Conservation (phyloP, 2,329 filamentous ascomycete species). For the Aureobasidium leucospermi region DNA sequence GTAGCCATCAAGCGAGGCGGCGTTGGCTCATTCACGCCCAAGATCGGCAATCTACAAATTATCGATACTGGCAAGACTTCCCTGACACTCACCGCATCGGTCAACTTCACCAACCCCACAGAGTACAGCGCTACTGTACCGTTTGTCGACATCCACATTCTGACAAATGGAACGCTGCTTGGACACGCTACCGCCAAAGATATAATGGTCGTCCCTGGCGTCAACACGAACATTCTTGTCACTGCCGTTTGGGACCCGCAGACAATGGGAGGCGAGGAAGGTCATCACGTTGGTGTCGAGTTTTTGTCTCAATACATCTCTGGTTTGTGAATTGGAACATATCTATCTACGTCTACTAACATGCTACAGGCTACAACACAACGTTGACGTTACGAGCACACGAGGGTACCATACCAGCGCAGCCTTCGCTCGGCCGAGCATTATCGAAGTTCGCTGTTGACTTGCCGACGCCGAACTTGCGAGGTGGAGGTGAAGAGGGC, state of each 20-base stretch:
- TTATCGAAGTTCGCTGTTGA: slow-evolving; percentile 66
- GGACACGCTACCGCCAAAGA: slow-evolving; percentile 66
- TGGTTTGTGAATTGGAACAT: slow-evolving; percentile 34
- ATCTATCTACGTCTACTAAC: neutral
- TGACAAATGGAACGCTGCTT: slow-evolving; percentile 65
- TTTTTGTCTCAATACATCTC: slow-evolving; percentile 82
- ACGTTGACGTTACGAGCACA: slow-evolving; percentile 69
- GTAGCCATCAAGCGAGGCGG: slow-evolving; percentile 30
- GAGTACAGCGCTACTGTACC: slow-evolving; percentile 78
- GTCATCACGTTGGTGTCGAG: slow-evolving; percentile 57
- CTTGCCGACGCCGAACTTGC: slow-evolving; percentile 62
- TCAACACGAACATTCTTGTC: slow-evolving; percentile 63
- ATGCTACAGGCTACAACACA: slow-evolving; percentile 60
- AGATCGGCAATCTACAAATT: slow-evolving; percentile 64
- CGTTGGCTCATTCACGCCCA: slow-evolving; percentile 49
- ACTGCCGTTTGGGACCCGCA: slow-evolving; percentile 68
- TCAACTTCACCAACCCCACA: slow-evolving; percentile 88
- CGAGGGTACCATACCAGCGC: slow-evolving; percentile 61
- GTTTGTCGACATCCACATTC: slow-evolving; percentile 66
- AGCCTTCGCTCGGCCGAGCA: slow-evolving; percentile 64
- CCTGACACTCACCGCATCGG: slow-evolving; percentile 60
- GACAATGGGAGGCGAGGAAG: slow-evolving; percentile 53
- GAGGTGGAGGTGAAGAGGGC: slow-evolving; percentile 31
- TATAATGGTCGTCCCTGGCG: slow-evolving; percentile 57
- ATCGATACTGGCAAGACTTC: slow-evolving; percentile 64